Conservation (phyloP, 2,329 filamentous ascomycete species). For the Aspergillus sp. region DNA sequence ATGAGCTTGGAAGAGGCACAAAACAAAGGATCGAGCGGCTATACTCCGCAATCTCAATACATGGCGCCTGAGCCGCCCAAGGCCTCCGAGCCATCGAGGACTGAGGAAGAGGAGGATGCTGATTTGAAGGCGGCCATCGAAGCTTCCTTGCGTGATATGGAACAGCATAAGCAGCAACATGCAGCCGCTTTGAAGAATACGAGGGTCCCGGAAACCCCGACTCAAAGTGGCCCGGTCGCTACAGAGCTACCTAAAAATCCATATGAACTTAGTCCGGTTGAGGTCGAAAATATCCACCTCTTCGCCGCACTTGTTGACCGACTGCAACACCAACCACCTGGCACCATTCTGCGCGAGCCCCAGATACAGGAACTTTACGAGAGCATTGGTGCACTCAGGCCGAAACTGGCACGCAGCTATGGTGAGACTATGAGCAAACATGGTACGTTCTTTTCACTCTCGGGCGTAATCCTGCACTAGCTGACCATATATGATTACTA, state of each 20-base stretch:
- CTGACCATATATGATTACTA: slow-evolving; percentile 37
- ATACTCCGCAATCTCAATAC: slow-evolving; percentile 65
- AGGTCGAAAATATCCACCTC: slow-evolving; percentile 96
- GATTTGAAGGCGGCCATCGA: slow-evolving; percentile 94
- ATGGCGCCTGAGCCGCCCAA: slow-evolving; percentile 38
- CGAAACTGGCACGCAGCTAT: slow-evolving; percentile 91
- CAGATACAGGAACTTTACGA: slow-evolving; percentile 98
- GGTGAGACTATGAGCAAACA: slow-evolving; percentile 99
- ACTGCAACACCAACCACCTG: slow-evolving; percentile 89
- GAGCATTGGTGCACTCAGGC: slow-evolving; percentile 87
- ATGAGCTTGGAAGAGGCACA: slow-evolving; percentile 97
- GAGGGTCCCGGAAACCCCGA: slow-evolving; percentile 55
- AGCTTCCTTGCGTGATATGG: slow-evolving; percentile 93
- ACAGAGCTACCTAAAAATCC: slow-evolving; percentile 75
- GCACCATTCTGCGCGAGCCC: slow-evolving; percentile 92
- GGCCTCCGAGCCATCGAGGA: slow-evolving; percentile 41
- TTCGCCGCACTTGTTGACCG: slow-evolving; percentile 93
- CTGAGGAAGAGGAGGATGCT: slow-evolving; percentile 81
- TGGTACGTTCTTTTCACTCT: slow-evolving; percentile 55
- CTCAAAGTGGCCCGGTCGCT: slow-evolving; percentile 49
- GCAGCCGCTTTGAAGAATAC: slow-evolving; percentile 81
- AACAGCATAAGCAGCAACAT: slow-evolving; percentile 93
- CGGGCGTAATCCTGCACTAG: neutral
- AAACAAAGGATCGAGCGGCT: slow-evolving; percentile 67
- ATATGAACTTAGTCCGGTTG: slow-evolving; percentile 88